Base-by-base conservation (phyloP, 2,329 filamentous ascomycete species). In the Nigrospora oryzae region DNA sequence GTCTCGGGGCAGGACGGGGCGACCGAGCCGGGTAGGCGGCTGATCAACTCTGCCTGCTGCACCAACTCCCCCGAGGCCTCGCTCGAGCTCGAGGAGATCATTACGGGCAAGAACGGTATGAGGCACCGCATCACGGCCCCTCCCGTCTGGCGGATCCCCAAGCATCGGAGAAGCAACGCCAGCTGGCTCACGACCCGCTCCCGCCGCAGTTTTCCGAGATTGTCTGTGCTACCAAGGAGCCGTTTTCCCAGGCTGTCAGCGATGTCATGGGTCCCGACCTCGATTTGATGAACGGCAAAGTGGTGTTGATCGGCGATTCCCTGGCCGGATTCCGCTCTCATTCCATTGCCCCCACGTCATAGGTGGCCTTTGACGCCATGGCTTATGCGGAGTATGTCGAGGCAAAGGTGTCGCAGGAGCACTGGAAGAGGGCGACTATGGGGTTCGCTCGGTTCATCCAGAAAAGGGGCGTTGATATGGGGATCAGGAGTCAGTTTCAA, bases 11-110 rank as follows among this genome's bases (percentile, higher is more conserved):
- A 53, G 16, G 52, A 63, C 44, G 69, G 69, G 2, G 60, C 58
- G 3, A 51, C 69, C 5, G 56, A 63, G 39, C 61, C 56, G 0
- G 68, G 67, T 3, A 46, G 63, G 16, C 61, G 68, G 0, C 62
- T 67, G 13, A 59, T 70, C 42, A 73, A 70, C 50, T 71, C 64
- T 53, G 68, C 72, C 14, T 73, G 66, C 57, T 72, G 72, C 50
- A 60, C 60, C 46, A 68, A 69, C 44, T 63, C 65, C 43, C 54
- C 62, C n/a, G 58, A 55, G 37, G 57, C 54, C 3, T 64, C 61
- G 0, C 8, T 50, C 1, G 58, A 58, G 40, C 46, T 64, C 2
- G 57, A 61, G 35, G 55, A 61, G 38, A 59, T 65, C 36, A 57
- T 66, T 49, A 65, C 63, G 5, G 63, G 65, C 39, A 46, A 42